Evolutionary conservation across 2,329 filamentous ascomycete species (phyloP).

Genomic region (Aspergillus piperis): DNA sequence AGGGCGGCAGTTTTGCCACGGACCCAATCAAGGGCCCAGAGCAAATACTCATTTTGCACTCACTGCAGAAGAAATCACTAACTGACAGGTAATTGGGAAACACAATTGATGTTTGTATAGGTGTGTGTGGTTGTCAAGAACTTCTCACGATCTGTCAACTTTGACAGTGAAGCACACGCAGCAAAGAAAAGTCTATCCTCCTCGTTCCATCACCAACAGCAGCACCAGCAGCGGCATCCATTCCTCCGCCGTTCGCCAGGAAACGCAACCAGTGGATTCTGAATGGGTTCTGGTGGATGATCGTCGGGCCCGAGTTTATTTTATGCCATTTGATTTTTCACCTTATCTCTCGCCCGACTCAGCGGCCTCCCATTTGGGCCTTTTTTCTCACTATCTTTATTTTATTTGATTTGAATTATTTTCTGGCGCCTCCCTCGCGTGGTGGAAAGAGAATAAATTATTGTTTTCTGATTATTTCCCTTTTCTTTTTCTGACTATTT

Average conservation of each 20-base stretch:
- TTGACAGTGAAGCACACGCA: too few species aligned
- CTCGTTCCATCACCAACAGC: background rate
- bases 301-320: slow-evolving; percentile 15
- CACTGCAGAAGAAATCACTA: background rate
- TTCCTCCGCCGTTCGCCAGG: background rate
- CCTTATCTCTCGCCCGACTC: slow-evolving; percentile 11
- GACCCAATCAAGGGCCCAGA: background rate
- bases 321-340: slow-evolving; percentile 22
- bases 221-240: background rate
- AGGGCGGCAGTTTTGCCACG: background rate
- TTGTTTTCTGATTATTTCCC: too few species aligned
- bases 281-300: slow-evolving; percentile 4
- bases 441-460: background rate
- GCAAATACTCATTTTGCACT: too few species aligned
- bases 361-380: background rate
- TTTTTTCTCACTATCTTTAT: slow-evolving; percentile 9
- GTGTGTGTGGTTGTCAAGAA: too few species aligned
- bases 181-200: too few species aligned
- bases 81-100: too few species aligned
- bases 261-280: background rate
- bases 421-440: slow-evolving; percentile 18
- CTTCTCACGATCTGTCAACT: too few species aligned
- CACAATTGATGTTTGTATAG: too few species aligned
- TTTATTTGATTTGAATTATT: slow-evolving; percentile 1
- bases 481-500: too few species aligned